Base-by-base conservation (phyloP, 2,329 filamentous ascomycete genomes). In the Massarina eburnea region DNA sequence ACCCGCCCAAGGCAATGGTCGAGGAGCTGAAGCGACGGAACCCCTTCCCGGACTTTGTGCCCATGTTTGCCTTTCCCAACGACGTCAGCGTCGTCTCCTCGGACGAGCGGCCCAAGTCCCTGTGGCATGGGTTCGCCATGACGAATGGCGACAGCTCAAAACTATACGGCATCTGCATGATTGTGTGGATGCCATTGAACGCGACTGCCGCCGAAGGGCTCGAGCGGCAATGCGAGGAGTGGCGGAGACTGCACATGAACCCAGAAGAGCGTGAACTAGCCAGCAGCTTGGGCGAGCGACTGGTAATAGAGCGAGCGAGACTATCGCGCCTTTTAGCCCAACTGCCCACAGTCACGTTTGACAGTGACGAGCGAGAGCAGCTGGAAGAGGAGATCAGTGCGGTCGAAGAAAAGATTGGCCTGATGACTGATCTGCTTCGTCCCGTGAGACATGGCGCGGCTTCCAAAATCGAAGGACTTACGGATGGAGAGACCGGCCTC, bases 71-170 rank as follows among this genome's bases (percentile, higher is more conserved):
- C 43, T 99, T 97, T 62, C 94, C 94, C 36, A 96, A 97, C 71
- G 94, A 99, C 69, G 94, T 99, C 59, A 91, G 91, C 53, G 94
- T 99, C 41, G 89, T 97, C 8, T 96, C 94, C 1, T 91, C 91
- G 1, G 94, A 99, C 63, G 90, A 96, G 67, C 82, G 91, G 51
- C 94, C 94, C 1, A 81, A 91, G 51, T 92, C 94, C n/a, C 96
- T 91, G 19, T 99, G 94, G 94, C 94, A 99, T 72, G 94, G 94
- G 39, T 99, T 99, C 66, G 91, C 90, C 51, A 97, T 99, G 94
- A 99, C 94, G 2, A 88, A 87, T 18, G 88, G 89, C 45, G 91
- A 97, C 66, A 92, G 90, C 60, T 88, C 89, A 44, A 95, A 94
- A 68, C 78, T 97, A 17, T 92, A 97, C 64, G 92, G 91, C 26